Conservation (phyloP, 83 land plant species). For the Diphasiastrum complanatum region DNA sequence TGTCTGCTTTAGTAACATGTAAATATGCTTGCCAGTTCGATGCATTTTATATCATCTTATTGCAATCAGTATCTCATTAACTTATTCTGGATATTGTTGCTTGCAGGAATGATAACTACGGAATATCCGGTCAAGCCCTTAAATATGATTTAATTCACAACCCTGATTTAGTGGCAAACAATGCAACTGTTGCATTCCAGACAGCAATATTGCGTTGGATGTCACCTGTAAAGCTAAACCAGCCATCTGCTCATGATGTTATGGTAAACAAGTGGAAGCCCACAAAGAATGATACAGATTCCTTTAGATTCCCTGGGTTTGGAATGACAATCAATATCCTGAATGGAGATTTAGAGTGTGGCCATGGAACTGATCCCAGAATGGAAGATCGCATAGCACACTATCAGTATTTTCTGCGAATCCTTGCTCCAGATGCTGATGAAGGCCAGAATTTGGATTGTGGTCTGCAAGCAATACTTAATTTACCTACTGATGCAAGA, state of each 20-base stretch:
- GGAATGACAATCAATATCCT: constrained; percentile 81
- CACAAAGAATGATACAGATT: constrained; percentile 57
- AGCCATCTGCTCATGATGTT: constrained; percentile 72
- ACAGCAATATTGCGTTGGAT: constrained; percentile 81
- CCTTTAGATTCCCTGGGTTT: constrained; percentile 60
- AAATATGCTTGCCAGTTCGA: not conserved
- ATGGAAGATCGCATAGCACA: constrained; percentile 73
- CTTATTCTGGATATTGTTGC: not conserved
- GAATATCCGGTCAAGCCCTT: constrained; percentile 43
- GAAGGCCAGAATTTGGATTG: no score
- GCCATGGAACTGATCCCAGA: constrained; percentile 46
- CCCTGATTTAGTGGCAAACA: constrained; percentile 54
- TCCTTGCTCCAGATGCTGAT: no score
- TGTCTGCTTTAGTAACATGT: not conserved
- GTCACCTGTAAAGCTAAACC: constrained; percentile 59
- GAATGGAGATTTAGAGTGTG: constrained; percentile 64
- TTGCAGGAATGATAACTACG: constrained; percentile 72
- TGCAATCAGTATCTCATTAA: not conserved
- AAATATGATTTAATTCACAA: constrained; percentile 50
- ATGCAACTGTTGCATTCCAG: constrained; percentile 71
- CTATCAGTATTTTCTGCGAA: constrained; percentile 69
- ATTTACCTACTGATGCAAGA: no score
- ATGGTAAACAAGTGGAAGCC: constrained; percentile 77
- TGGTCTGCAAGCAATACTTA: no score
- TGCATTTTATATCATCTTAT: not conserved